These are phyloP conservation scores for Hypoxylon sp. DNA, from an alignment of 2,329 filamentous ascomycete species.

Conservation along the genomic window DNA sequence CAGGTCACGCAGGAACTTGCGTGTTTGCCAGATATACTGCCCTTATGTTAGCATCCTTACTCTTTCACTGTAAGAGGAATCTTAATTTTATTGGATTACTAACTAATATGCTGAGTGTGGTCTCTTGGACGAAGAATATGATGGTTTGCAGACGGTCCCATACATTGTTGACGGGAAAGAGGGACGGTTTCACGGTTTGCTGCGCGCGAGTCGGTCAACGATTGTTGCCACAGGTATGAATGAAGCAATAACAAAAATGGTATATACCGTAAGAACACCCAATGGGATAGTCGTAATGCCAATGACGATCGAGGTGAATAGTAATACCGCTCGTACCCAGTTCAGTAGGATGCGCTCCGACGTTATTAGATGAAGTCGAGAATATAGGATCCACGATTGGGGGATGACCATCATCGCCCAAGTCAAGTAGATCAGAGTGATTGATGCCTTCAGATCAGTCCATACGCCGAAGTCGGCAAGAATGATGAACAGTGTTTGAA, in stretches of 20 bases:
- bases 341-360: constrained; percentile 44
- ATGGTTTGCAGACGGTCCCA: constrained; percentile 54
- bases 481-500: constrained; percentile 54
- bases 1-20: constrained; percentile 43
- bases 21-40: constrained; percentile 53
- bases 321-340: constrained; percentile 46
- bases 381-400: constrained; percentile 54
- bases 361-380: constrained; percentile 53
- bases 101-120: constrained; percentile 46
- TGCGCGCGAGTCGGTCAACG: constrained; percentile 41
- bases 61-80: too few species aligned
- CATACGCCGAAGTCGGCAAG: constrained; percentile 53
- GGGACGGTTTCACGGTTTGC: constrained; percentile 39
- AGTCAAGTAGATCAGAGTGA: constrained; percentile 53
- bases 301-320: constrained; percentile 52
- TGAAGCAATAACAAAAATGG: neutral
- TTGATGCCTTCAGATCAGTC: constrained; percentile 44
- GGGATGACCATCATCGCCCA: constrained; percentile 54
- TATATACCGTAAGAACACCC: constrained; percentile 50
- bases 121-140: constrained; percentile 55
- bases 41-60: too few species aligned
- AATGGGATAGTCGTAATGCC: constrained; percentile 51
- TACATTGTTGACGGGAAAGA: constrained; percentile 43
- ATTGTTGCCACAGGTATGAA: neutral
- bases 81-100: too few species aligned